Evolutionary conservation across 192 early-diverging fungal species (phyloP).

Genomic region (Diversispora epigaea): DNA sequence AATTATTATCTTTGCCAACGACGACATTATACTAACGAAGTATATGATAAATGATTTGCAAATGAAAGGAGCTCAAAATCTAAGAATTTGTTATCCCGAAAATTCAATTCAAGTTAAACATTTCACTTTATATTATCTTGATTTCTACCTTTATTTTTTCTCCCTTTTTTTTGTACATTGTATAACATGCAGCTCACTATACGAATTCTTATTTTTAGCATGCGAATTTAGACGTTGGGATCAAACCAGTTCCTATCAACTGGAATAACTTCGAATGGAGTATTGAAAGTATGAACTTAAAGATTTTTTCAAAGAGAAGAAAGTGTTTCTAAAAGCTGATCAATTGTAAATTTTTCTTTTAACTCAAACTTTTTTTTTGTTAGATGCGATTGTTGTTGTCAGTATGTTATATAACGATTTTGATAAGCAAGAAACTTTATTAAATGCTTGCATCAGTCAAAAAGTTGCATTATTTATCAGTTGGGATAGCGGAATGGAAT

Average conservation of each 20-base stretch:
- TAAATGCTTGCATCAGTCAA: not conserved
- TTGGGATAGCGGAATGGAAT: conserved; percentile 14
- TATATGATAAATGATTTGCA: not conserved
- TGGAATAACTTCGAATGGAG: no score
- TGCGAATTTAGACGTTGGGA: no score
- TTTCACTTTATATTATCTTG: not conserved
- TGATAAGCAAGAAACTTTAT: conserved; percentile 4
- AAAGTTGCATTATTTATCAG: conserved; percentile 1
- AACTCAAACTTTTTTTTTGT: not conserved
- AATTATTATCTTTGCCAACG: not conserved
- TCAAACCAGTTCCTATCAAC: no score
- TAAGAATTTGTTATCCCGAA: not conserved
- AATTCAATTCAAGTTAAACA: not conserved
- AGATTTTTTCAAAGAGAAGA: no score
- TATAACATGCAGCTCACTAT: no score
- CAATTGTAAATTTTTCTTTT: not conserved
- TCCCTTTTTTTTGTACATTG: not conserved
- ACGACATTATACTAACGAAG: not conserved
- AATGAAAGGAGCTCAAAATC: not conserved
- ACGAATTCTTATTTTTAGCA: no score
- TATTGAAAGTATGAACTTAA: no score
- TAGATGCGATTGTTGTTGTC: not conserved
- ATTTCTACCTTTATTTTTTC: not conserved
- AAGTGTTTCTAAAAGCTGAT: not conserved
- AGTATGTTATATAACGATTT: conserved; percentile 13